Base-by-base conservation (phyloP, 345 rosid species). In the Populus nigra region DNA sequence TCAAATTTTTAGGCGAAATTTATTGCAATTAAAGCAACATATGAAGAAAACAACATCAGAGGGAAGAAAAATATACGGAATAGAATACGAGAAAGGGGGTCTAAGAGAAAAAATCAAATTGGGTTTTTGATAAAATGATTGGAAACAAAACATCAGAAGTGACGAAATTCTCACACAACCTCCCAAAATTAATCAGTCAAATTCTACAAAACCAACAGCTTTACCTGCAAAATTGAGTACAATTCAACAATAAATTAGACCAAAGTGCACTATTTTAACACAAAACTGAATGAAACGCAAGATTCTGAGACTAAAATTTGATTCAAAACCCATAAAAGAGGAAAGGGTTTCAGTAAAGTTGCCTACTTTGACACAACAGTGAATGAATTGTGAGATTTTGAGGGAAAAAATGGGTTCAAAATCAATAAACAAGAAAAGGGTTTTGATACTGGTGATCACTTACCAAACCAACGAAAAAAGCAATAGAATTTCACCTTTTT, bases 1-100 rank as follows among this genome's bases (percentile, higher is more conserved):
- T 91, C 90, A 90, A 88, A 95, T 88, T 89, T 93, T 91, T 16
- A 90, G 88, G 77, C 96, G 97, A 81, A 90, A 94, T 86, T 93
- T 82, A 71, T 88, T 84, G 83, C 92, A 91, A 79, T 94, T 88
- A 78, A 93, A 84, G 84, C 92, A 90, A 77, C 92, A 88, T 71
- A 91, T 87, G 85, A 93, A 89, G 89, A 89, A 90, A 25, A 86
- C 73, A 74, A 77, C 90, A 87, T 88, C 90, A 4, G 86, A 90
- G 25, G 91, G 94, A 73, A 91, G 86, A 79, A 88, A 89, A 84
- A 84, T 81, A 61, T 85, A 85, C 1, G 93, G 84, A 72, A 88
- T 78, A 22, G 91, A 84, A 83, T 76, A 85, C 20, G 88, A 73
- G 65, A 88, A 84, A 1, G 85, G 89, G 43, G 84, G 81, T 83